These are phyloP conservation scores for Elymus sibiricus DNA, from an alignment of 176 grass and related monocot species.

Conservation along the genomic window DNA sequence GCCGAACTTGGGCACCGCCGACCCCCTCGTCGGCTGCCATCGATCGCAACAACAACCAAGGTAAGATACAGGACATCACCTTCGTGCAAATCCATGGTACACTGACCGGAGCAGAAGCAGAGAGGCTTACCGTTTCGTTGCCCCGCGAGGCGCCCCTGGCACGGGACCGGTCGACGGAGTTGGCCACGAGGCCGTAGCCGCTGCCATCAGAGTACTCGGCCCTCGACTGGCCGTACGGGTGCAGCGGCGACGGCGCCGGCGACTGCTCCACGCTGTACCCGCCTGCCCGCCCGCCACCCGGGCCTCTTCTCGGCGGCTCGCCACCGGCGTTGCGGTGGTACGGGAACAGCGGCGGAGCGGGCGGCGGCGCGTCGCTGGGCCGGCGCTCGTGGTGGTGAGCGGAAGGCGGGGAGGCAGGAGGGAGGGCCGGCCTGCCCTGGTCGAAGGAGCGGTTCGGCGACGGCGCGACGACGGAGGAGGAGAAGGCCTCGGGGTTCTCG, in stretches of 20 bases:
- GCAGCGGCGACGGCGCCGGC: conserved; percentile 28
- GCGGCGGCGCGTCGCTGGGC: conserved; percentile 24
- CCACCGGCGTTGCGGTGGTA: conserved; percentile 28
- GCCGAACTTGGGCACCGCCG: conserved; percentile 88
- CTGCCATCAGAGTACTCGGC: conserved; percentile 18
- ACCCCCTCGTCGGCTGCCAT: conserved; percentile 68
- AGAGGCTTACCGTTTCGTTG: conserved; percentile 40
- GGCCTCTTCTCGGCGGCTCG: background rate
- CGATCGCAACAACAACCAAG: background rate
- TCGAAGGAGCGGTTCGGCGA: conserved; percentile 31
- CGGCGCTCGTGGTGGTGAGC: conserved; percentile 28
- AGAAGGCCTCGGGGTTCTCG: conserved; percentile 77
- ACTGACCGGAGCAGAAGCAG: background rate
- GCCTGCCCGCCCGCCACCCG: background rate
- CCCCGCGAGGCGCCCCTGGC: conserved; percentile 28
- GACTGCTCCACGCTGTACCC: conserved; percentile 18
- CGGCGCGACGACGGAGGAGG: conserved; percentile 26
- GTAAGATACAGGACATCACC: background rate
- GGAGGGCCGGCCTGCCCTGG: background rate
- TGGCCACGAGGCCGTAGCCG: conserved; percentile 37
- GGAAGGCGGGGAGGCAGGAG: background rate
- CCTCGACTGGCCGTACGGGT: conserved; percentile 27
- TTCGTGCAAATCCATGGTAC: background rate
- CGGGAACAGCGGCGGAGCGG: conserved; percentile 12
- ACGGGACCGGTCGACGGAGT: conserved; percentile 34